A percentile compares a stretch with the other conserved stretches of the same genome.
These are phyloP conservation scores for Chlorophyllum brunneum DNA, from an alignment of 768 basidiomycete genomes.

Conservation along the genomic window DNA sequence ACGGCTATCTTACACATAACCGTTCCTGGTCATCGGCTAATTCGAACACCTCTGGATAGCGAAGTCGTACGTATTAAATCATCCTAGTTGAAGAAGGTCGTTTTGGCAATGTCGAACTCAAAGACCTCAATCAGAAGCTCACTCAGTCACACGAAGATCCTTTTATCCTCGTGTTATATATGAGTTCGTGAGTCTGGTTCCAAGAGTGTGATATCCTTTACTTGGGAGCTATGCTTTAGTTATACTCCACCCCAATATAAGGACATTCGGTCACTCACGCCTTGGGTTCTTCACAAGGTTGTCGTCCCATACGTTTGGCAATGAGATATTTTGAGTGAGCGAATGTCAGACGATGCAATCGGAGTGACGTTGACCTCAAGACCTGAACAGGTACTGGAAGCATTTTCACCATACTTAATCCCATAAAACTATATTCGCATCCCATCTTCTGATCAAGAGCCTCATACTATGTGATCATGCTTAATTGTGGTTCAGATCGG, in stretches of 20 bases:
- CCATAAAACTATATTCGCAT: neutral
- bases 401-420: neutral
- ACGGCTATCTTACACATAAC: no score
- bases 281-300: conserved; percentile 4
- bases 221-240: neutral
- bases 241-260: neutral
- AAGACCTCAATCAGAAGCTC: neutral
- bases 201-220: neutral
- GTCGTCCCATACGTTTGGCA: neutral
- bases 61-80: conserved; percentile 5
- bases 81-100: neutral
- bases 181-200: neutral
- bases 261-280: neutral
- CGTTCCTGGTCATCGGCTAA: no score
- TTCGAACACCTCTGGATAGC: neutral
- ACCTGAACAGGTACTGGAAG: neutral
- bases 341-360: neutral
- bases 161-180: conserved; percentile 4
- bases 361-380: neutral
- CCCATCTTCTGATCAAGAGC: no score
- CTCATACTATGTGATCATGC: neutral
- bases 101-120: neutral
- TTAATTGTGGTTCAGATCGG: no score
- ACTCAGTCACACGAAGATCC: neutral
- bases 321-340: conserved; percentile 1